Evolutionary conservation across 2,329 filamentous ascomycete genomes (phyloP), one percentile per base, ranked within the genome.

Genomic region (Dichotomopilus funicola): DNA sequence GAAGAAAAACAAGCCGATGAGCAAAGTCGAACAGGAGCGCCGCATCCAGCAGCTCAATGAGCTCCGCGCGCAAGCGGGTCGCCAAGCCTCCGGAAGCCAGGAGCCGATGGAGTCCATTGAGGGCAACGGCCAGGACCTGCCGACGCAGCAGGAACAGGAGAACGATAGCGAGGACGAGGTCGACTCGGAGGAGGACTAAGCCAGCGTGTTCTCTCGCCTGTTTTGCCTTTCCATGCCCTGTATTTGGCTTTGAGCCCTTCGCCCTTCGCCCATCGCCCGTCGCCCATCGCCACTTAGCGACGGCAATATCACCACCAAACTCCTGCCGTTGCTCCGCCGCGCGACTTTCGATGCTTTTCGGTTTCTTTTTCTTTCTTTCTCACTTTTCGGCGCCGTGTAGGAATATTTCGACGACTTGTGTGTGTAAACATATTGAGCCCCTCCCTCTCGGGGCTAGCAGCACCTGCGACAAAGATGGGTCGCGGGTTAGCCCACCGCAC

Each of bases 1-100:
- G 52, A 85, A 84, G 74, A 87, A 87, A 76, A 87, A 88, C 70
- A 88, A 88, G 75, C 86, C 86, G 1, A 89, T 89, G 86, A 85
- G 82, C 70, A 86, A 86, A 71, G 73, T 75, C 37, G 85, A 88
- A 70, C 86, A 89, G 70, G 84, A 87, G 66, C 77, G 79, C 43
- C 84, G 81, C 61, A 86, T 89, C 64, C 75, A 79, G 61, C 75
- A 82, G 67, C 76, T 88, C 31, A 78, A 81, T 61, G 78, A 81
- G 66, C 78, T 83, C 60, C 75, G 85, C 62, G 76, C 75, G n/a
- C 70, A 76, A 54, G 77, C 75, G 56, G 69, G 71, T 56, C 71
- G 75, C 3, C 70, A 72, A 61, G 68, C 75, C 58, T 74, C 76
- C 66, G 70, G 77, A 60, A 80, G 69, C 69, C 73, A 76, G 61